phyloP scores from a whole-genome alignment of 352 stramenopile species.

The Phytophthora litchii region DNA sequence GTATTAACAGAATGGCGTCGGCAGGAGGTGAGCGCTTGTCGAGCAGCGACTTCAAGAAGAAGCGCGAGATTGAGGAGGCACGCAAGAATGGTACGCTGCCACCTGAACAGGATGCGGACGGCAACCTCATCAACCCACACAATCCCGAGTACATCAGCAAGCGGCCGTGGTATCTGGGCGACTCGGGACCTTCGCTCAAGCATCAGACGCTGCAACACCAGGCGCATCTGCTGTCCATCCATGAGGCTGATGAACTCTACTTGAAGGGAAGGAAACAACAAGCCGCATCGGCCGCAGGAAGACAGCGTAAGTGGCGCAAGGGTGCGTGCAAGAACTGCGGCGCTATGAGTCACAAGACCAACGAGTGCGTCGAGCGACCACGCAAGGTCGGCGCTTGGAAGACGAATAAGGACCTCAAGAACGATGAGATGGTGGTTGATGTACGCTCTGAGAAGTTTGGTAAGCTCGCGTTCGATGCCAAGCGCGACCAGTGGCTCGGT shows the following conservation, averaged over 20 bases:
- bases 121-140: constrained; percentile 99
- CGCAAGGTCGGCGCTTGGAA: constrained; percentile 93
- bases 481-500: constrained; percentile 97
- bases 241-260: constrained; percentile 89
- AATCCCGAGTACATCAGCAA: constrained; percentile 99
- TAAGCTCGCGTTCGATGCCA: constrained; percentile 97
- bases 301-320: constrained; percentile 80
- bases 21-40: constrained; percentile 74
- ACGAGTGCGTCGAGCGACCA: constrained; percentile 93
- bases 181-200: constrained; percentile 93
- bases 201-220: constrained; percentile 94
- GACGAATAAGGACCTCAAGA: constrained; percentile 88
- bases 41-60: constrained; percentile 85
- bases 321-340: constrained; percentile 96
- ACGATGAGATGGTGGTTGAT: constrained; percentile 86
- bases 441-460: constrained; percentile 89
- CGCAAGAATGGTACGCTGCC: constrained; percentile 89
- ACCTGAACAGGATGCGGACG: constrained; percentile 89
- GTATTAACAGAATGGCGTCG: constrained; percentile 55
- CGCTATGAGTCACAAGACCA: constrained; percentile 92
- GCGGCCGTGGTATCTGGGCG: constrained; percentile 98
- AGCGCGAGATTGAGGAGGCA: constrained; percentile 90
- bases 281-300: background rate
- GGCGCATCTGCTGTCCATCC: constrained; percentile 89
- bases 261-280: constrained; percentile 43